Evolutionary conservation across 495 filamentous ascomycete species (phyloP).

Genomic region (Lasiosphaeria ovina): DNA sequence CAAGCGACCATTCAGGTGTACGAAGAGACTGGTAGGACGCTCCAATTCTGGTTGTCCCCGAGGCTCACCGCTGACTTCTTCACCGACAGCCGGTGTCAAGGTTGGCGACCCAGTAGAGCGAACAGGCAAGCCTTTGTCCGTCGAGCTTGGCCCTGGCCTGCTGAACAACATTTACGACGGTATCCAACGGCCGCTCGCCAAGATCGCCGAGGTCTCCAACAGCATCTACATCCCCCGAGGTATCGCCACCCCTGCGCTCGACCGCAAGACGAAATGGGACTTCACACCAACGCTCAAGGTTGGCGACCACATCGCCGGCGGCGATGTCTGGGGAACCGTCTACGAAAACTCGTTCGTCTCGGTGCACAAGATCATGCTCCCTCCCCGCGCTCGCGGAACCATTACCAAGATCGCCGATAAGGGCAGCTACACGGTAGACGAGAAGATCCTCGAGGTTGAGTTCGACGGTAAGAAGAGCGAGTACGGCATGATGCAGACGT

Average conservation of each 20-base stretch:
- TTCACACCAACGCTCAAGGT: conserved; percentile 89
- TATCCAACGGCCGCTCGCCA: conserved; percentile 90
- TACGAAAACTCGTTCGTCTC: conserved; percentile 94
- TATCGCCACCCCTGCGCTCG: conserved; percentile 82
- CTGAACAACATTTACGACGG: conserved; percentile 99
- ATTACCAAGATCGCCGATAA: conserved; percentile 87
- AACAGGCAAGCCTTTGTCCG: conserved; percentile 92
- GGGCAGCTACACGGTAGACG: conserved; percentile 89
- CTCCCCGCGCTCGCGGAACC: conserved; percentile 83
- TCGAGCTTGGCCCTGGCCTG: conserved; percentile 94
- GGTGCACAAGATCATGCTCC: conserved; percentile 94
- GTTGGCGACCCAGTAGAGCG: conserved; percentile 90
- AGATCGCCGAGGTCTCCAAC: conserved; percentile 70
- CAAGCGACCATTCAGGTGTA: conserved; percentile 98
- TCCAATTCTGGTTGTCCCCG: conserved; percentile 12
- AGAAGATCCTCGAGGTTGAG: conserved; percentile 93
- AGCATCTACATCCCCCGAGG: conserved; percentile 98
- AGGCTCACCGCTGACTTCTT: conserved; percentile 11
- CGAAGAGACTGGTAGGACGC: conserved; percentile 83
- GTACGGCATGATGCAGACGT: conserved; percentile 96
- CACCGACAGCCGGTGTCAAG: conserved; percentile 74
- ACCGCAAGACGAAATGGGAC: conserved; percentile 90
- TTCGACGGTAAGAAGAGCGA: conserved; percentile 94
- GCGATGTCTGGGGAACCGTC: conserved; percentile 90
- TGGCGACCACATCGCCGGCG: conserved; percentile 93